phyloP scores from a whole-genome alignment of 257 asterid species.

The Solanum piurae region DNA sequence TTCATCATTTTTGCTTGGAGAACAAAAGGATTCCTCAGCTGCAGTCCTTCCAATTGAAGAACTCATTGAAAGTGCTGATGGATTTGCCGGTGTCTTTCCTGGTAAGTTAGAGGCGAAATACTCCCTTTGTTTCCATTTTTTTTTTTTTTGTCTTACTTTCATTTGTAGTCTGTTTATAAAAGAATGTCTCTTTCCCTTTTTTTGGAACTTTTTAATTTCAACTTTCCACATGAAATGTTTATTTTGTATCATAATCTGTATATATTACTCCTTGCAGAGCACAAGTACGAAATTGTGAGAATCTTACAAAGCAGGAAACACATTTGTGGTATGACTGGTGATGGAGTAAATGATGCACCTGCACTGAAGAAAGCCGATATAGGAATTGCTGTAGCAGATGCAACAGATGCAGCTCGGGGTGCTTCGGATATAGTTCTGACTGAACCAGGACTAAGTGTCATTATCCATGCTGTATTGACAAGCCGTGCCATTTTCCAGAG shows the following conservation, averaged over 20 bases:
- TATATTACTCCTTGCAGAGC: constrained; percentile 26
- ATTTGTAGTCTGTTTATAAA: rapidly evolving
- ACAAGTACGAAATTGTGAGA: constrained; percentile 60
- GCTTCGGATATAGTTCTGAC: constrained; percentile 66
- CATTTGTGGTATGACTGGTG: constrained; percentile 70
- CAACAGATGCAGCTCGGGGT: constrained; percentile 64
- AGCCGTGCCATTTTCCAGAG: constrained; percentile 68
- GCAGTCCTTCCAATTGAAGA: constrained; percentile 45
- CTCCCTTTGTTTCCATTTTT: not conserved
- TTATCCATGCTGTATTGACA: constrained; percentile 53
- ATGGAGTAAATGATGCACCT: constrained; percentile 65
- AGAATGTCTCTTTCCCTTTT: not conserved
- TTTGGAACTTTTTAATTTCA: not conserved
- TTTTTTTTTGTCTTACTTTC: not conserved
- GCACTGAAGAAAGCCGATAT: constrained; percentile 60
- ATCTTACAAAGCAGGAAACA: constrained; percentile 42
- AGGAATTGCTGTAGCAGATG: constrained; percentile 60
- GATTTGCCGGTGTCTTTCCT: constrained; percentile 64
- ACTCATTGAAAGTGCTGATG: constrained; percentile 59
- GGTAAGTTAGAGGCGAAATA: constrained; percentile 8
- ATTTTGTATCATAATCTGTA: not conserved
- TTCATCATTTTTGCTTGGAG: constrained; percentile 44
- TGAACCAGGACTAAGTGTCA: constrained; percentile 57
- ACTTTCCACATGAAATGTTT: not conserved
- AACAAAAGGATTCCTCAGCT: constrained; percentile 29